Percentiles rank a stretch among this genome's conserved stretches.
phyloP scores from a whole-genome alignment of 2,329 filamentous ascomycete species.

The Phaeophleospora eucalypticola region DNA sequence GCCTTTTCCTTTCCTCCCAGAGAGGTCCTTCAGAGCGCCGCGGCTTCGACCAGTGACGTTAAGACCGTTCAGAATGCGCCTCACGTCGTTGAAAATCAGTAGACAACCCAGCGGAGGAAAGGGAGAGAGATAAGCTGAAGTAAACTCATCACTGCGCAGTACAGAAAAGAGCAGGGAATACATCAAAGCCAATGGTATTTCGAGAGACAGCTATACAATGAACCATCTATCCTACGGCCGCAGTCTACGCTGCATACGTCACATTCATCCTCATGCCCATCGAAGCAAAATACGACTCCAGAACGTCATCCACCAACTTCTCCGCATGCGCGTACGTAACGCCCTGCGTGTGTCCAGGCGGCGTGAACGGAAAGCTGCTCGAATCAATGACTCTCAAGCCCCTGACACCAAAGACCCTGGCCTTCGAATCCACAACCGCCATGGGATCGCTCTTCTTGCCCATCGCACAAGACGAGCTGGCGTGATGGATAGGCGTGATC shows the following conservation, averaged over 20 bases:
- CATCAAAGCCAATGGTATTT: no score
- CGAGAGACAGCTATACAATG: neutral
- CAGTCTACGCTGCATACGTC: neutral
- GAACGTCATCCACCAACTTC: constrained; percentile 18
- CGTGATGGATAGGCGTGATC: constrained; percentile 16
- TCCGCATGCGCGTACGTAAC: constrained; percentile 18
- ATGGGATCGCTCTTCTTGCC: constrained; percentile 29
- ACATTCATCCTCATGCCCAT: neutral
- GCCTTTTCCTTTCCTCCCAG: no score
- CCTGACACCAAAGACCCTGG: constrained; percentile 36
- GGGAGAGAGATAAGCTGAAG: no score
- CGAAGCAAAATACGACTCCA: constrained; percentile 7
- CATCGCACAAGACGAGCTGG: constrained; percentile 18
- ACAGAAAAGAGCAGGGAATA: no score
- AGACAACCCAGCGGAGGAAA: no score
- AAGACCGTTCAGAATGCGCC: no score
- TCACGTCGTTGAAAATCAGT: no score
- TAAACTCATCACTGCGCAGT: no score
- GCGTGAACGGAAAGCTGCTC: constrained; percentile 31
- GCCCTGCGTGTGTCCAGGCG: constrained; percentile 35
- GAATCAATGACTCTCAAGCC: constrained; percentile 39
- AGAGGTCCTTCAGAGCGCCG: no score
- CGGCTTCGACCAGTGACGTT: no score
- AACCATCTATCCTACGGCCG: neutral
- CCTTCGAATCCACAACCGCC: constrained; percentile 37